Base-by-base conservation (phyloP, 305 asterid species). In the Fraxinus paxiana region DNA sequence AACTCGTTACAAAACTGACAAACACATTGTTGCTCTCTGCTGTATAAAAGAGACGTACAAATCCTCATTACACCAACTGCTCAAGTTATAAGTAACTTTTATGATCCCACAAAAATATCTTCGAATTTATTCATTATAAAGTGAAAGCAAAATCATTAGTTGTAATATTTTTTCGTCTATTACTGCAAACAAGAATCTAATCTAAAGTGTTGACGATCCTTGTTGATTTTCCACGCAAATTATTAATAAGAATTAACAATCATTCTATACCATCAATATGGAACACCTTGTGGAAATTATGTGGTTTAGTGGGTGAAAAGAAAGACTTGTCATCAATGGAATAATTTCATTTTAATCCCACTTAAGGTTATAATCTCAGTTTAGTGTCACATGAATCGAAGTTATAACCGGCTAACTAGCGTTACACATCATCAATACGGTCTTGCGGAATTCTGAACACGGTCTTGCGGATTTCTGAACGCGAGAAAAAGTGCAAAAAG, bases 1-100 rank as follows among this genome's bases (percentile, higher is more conserved):
- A 69, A 31, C 75, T 69, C 24, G 22, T 69, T 30, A 69, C 41
- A 30, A 26, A 63, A 63, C 72, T 63, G 33, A 63, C 15, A 56
- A 9, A 69, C 75, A 69, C 41, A 81, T 82, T 82, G 30, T 30
- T 69, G 43, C 4, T 31, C 75, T 69, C 43, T 77, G 77, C 75
- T 69, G 75, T 69, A 69, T 69, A 69, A 69, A 69, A 63, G 72
- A 22, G 34, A 63, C 86, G 0, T 89, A 88, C 73, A 46, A 63
- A 33, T 20, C 33, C 28, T 61, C n/a, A 30, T 28, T 69, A 12
- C 73, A 10, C 34, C 41, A 69, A 69, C 38, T 12, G 38, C 31
- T 24, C 3, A 22, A 63, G 72, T 24, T 61, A 61, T 18, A 22
- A 22, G 30, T 9, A 63, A 5, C 34, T 2, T 63, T 4, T 63